These are phyloP conservation scores for Chrysoporthe deuterocubensis DNA, from an alignment of 2,329 filamentous ascomycete genomes.

Conservation along the genomic window DNA sequence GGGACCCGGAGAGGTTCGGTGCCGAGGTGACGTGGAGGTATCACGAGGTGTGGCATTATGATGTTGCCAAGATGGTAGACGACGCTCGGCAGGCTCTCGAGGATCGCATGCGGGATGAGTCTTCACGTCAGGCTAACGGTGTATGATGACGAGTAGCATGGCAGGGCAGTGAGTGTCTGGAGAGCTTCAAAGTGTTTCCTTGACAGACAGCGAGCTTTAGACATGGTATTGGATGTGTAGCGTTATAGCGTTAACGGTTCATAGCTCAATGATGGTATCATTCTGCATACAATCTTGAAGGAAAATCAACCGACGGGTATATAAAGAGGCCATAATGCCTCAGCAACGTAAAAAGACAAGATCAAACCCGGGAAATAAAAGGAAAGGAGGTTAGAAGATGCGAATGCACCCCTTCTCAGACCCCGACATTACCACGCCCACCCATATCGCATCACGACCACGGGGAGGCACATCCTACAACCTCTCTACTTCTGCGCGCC, in stretches of 20 bases:
- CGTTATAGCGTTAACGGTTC: neutral
- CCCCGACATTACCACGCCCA: neutral
- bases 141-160: neutral
- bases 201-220: too few relatives aligned
- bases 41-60: slow-evolving; percentile 43
- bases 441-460: neutral
- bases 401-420: too few relatives aligned
- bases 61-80: slow-evolving; percentile 40
- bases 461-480: too few relatives aligned
- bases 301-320: slow-evolving; percentile 22
- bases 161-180: too few relatives aligned
- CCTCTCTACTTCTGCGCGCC: neutral
- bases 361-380: neutral
- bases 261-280: neutral
- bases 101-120: neutral
- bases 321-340: neutral
- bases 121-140: neutral
- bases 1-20: slow-evolving; percentile 43
- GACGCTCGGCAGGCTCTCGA: slow-evolving; percentile 24
- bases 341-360: neutral
- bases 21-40: slow-evolving; percentile 42
- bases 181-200: too few relatives aligned
- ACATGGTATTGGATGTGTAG: neutral
- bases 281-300: neutral
- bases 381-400: neutral